Evolutionary conservation across 257 asterid species (phyloP).

Genomic region (Sherardia arvensis): DNA sequence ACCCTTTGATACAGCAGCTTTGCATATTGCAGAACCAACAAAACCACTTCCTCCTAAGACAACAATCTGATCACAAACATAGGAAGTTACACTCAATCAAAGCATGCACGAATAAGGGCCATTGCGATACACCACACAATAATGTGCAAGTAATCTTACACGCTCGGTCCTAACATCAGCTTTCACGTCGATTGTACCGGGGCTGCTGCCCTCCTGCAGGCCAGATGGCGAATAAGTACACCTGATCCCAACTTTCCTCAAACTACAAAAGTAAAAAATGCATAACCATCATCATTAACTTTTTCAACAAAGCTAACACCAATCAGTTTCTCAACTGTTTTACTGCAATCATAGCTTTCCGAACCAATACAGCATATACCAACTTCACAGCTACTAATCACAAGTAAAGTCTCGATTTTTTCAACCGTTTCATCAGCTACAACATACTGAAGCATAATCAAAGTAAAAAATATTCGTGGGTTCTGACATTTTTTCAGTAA

Average conservation of each 20-base stretch:
- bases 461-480: neutral
- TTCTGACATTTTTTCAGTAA: neutral
- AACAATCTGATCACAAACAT: constrained; percentile 50
- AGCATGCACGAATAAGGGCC: constrained; percentile 4
- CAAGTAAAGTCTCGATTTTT: neutral
- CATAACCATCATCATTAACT: constrained; percentile 9
- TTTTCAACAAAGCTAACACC: constrained; percentile 1
- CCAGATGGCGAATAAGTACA: constrained; percentile 59
- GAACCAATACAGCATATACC: neutral
- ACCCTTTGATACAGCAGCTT: constrained; percentile 96
- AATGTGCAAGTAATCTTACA: constrained; percentile 33
- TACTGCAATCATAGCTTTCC: neutral
- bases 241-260: constrained; percentile 36
- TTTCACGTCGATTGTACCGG: constrained; percentile 64
- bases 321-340: neutral
- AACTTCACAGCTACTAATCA: neutral
- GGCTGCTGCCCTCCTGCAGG: constrained; percentile 23
- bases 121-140: neutral
- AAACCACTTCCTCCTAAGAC: constrained; percentile 98
- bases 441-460: neutral
- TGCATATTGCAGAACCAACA: constrained; percentile 96
- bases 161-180: constrained; percentile 85
- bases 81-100: neutral
- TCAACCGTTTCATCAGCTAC: neutral
- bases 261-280: constrained; percentile 23